Base-by-base conservation (phyloP, 768 basidiomycete species). In the Collybia mongolica region DNA sequence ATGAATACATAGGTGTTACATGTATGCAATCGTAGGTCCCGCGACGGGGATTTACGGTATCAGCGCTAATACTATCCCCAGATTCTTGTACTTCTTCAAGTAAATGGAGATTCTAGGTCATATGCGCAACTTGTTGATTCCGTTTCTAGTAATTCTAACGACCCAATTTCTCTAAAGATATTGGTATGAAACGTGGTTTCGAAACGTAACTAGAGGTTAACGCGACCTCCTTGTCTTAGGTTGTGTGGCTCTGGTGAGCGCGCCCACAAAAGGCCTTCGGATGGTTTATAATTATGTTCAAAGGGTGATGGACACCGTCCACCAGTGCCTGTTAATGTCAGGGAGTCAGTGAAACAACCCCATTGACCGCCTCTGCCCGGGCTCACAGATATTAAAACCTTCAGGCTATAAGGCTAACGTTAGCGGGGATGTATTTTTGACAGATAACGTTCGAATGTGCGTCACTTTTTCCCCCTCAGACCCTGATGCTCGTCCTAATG, bases 51-150 rank as follows among this genome's bases (percentile, higher is more conserved):
- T 32, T 14, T 9, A 32, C 14, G 9, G 3, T 11, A 32, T 26
- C 7, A 43, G 6, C 19, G 41, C 28, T 24, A 18, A 28, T 22
- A 6, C 9, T 43, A 26, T 5, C 41, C 8, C 28, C 19, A 43
- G 41, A 18, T 43, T 43, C 28, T 18, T 43, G 15, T 43, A 43
- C 28, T 43, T 43, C 28, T 43, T 43, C 41, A 43, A 43, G 41
- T 43, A 43, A 43, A 43, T 20, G 24, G 2, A 15, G 17, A 15
- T n/a, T 22, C 19, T 2, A 5, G 23, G 41, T 19, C 28, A 6
- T 28, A 23, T 15, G 5, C 41, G 6, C 23, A 3, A 17, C 41
- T 43, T 11, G 9, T 12, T 32, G 5, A 32, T 32, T 12, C 18
- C 19, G 15, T 43, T 6, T 20, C 7, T 9, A 43, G 41, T 28